Conservation (phyloP, 2,329 filamentous ascomycete species). For the Dendrostoma leiphaemia region DNA sequence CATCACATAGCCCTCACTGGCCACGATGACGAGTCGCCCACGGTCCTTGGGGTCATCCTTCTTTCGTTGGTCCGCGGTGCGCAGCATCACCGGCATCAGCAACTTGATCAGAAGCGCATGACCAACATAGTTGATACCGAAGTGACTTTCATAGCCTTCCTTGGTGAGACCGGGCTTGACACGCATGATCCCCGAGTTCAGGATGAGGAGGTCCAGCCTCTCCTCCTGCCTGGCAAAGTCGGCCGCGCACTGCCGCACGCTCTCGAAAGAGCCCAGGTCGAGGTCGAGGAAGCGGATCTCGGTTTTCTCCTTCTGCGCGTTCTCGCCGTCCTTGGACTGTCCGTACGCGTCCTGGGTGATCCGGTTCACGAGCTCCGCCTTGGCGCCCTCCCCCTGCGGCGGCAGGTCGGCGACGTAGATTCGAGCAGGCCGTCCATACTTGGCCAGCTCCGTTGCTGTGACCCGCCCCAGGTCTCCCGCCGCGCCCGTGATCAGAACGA, state of each 20-base stretch:
- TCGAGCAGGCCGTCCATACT: not conserved
- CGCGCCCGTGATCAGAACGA: constrained; percentile 8
- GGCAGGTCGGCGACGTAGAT: constrained; percentile 7
- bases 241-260: constrained; percentile 1
- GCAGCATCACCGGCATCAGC: constrained; percentile 30
- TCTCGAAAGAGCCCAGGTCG: constrained; percentile 8
- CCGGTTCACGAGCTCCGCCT: not conserved
- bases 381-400: not conserved
- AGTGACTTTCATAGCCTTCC: constrained; percentile 43
- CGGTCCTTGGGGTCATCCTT: not conserved
- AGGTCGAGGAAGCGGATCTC: constrained; percentile 4
- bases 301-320: not conserved
- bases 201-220: constrained; percentile 3
- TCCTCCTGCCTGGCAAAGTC: not conserved
- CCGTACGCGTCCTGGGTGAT: not conserved
- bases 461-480: constrained; percentile 6
- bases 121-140: constrained; percentile 42
- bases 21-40: constrained; percentile 22
- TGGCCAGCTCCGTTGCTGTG: constrained; percentile 4
- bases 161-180: constrained; percentile 25
- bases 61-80: constrained; percentile 26
- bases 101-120: constrained; percentile 38
- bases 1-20: constrained; percentile 24
- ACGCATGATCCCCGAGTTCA: constrained; percentile 11
- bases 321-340: not conserved